Evolutionary conservation across 1,284 basidiomycete species (phyloP), one percentile per base, ranked within the genome.

Genomic region (Cystobasidiaceae sp.): DNA sequence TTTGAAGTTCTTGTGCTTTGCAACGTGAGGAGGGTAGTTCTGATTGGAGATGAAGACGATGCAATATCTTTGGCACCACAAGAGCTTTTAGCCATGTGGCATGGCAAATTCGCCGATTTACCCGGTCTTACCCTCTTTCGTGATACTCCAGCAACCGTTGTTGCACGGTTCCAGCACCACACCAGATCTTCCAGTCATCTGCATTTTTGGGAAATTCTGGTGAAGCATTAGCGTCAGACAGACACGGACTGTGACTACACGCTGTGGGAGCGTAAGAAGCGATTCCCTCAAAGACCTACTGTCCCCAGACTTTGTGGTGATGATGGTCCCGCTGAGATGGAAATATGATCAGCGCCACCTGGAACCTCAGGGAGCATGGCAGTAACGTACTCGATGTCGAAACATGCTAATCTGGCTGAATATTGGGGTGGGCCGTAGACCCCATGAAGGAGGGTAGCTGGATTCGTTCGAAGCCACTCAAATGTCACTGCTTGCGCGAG

Each of bases 161-260:
- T 23, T 58, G 46, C 6, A 66, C 63, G 21, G 39, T 58, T 8
- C 48, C 55, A 23, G 49, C 51, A 11, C 37, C 43, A 32, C 61
- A 64, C 63, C 63, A 66, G 39, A 66, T 59, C n/a, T 37, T 33
- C 63, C 63, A 66, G 37, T 66, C 63, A 33, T 58, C n/a, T 8
- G 39, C 55, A 52, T 49, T 34, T 46, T 59, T 66, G 15, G 63
- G 55, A 32, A 58, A 66, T 41, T 32, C 54, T 56, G 33, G n/a
- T n/a, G 27, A 25, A 41, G 39, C 21, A 17, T 0, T 23, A n/a
- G 3, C 3, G 23, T 28, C 25, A 15, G 21, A 43, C 23, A 56
- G 41, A 28, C 30, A 6, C 11, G n/a, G n/a, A n/a, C n/a, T n/a
- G n/a, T n/a, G n/a, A n/a, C n/a, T n/a, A n/a, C n/a, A n/a, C n/a